Percentiles rank a stretch among this genome's conserved stretches.
Conservation (phyloP, 106 monocot genomes). For the Allium sativum region DNA sequence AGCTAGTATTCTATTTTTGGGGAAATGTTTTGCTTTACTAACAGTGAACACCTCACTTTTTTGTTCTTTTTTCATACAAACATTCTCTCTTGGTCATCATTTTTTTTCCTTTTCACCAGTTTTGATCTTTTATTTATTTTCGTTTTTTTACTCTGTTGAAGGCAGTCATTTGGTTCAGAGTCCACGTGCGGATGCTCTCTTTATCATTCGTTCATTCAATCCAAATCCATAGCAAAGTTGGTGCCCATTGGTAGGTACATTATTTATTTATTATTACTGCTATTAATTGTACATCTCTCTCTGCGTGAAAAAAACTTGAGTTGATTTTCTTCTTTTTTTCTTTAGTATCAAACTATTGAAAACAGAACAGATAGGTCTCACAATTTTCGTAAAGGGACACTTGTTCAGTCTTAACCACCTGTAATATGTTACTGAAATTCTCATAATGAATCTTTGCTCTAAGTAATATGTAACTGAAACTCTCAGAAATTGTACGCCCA, state of each 20-base stretch:
- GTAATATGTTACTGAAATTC: too few relatives aligned
- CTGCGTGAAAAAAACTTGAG: too few relatives aligned
- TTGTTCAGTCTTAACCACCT: too few relatives aligned
- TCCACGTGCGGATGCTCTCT: slow-evolving; percentile 9
- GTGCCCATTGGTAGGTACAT: background rate
- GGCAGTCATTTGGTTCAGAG: background rate
- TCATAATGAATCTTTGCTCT: too few relatives aligned
- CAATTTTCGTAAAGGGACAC: too few relatives aligned
- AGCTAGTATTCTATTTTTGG: background rate
- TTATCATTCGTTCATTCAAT: slow-evolving; percentile 9
- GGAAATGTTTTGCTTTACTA: slow-evolving; percentile 1
- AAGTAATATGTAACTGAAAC: too few relatives aligned
- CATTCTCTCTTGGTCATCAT: background rate
- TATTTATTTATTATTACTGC: background rate
- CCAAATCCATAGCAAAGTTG: background rate
- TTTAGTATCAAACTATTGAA: too few relatives aligned
- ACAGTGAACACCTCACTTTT: background rate
- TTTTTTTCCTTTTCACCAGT: background rate
- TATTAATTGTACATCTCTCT: too few relatives aligned
- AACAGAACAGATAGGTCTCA: too few relatives aligned
- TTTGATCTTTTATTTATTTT: background rate
- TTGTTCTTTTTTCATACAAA: background rate
- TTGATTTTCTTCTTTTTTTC: too few relatives aligned
- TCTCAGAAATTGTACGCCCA: too few relatives aligned
- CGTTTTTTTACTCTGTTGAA: background rate